Conservation (phyloP, 2,329 filamentous ascomycete species). For the Cadophora gregata region DNA sequence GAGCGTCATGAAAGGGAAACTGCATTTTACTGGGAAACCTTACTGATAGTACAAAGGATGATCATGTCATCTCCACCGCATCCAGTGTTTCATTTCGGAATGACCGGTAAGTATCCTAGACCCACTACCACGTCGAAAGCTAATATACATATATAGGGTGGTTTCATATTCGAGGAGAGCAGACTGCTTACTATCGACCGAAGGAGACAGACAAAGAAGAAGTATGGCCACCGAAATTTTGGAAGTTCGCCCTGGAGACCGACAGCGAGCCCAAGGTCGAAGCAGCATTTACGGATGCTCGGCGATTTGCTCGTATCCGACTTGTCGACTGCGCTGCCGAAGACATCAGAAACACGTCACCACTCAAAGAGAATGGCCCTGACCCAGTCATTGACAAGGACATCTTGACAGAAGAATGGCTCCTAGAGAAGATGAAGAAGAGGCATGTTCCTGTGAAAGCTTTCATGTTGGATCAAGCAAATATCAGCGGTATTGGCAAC, state of each 20-base stretch:
- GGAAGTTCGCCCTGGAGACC: slow-evolving; percentile 82
- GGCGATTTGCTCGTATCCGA: slow-evolving; percentile 79
- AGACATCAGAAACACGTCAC: slow-evolving; percentile 76
- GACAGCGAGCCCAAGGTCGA: slow-evolving; percentile 58
- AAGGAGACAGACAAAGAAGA: slow-evolving; percentile 57
- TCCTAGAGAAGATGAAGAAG: slow-evolving; percentile 71
- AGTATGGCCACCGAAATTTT: slow-evolving; percentile 87
- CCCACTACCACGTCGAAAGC: not conserved
- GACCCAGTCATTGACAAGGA: slow-evolving; percentile 88
- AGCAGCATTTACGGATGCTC: slow-evolving; percentile 83
- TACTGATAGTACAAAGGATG: slow-evolving; percentile 52
- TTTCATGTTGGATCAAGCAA: slow-evolving; percentile 83
- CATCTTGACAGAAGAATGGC: slow-evolving; percentile 76
- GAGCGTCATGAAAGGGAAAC: not conserved
- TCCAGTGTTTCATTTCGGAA: slow-evolving; percentile 86
- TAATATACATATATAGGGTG: slow-evolving; percentile 58
- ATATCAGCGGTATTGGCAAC: slow-evolving; percentile 92
- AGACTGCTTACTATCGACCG: slow-evolving; percentile 81
- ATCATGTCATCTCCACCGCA: slow-evolving; percentile 81
- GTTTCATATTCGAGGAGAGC: slow-evolving; percentile 83
- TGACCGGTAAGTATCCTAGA: slow-evolving; percentile 55
- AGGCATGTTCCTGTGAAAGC: slow-evolving; percentile 91
- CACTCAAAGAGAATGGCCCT: slow-evolving; percentile 89
- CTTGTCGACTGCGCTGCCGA: slow-evolving; percentile 81
- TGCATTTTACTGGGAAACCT: not conserved